A percentile compares a stretch with the other conserved stretches of the same genome.
Evolutionary conservation across 2,329 filamentous ascomycete genomes (phyloP).

Genomic region (Fusarium succisae): DNA sequence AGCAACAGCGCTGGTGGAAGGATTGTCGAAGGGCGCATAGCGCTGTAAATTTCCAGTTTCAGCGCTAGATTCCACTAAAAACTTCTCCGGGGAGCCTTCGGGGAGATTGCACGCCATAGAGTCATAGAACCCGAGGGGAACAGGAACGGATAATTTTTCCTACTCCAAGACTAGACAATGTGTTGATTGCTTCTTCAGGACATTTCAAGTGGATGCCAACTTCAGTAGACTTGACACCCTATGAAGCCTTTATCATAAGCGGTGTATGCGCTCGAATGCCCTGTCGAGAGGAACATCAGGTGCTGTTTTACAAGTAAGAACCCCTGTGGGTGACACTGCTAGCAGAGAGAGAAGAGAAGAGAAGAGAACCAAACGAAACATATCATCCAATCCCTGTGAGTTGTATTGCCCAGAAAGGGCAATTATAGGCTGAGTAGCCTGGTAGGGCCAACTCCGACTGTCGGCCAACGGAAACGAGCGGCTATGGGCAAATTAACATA

Average conservation of each 20-base stretch:
- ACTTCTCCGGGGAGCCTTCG: background rate
- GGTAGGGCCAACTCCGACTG: conserved; percentile 16
- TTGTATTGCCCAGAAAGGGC: conserved; percentile 22
- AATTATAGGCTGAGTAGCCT: conserved; percentile 3
- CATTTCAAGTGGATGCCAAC: background rate
- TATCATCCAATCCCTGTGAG: conserved; percentile 11
- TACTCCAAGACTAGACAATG: background rate
- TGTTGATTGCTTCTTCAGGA: background rate
- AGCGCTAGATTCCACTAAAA: conserved; percentile 10
- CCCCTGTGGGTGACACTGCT: background rate
- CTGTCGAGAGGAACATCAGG: conserved; percentile 17
- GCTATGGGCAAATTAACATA: conserved; percentile 21
- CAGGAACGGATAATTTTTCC: background rate
- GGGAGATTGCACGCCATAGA: background rate
- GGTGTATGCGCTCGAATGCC: conserved; percentile 27
- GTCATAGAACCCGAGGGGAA: background rate
- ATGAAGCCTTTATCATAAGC: conserved; percentile 3
- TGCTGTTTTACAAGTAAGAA: conserved; percentile 11
- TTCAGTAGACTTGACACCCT: background rate
- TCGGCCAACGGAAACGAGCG: conserved; percentile 37
- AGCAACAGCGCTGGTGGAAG: background rate
- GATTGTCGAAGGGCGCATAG: background rate
- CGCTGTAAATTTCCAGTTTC: conserved; percentile 6
- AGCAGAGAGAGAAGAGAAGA: background rate
- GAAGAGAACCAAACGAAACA: conserved; percentile 11